Evolutionary conservation across 176 grass and related monocot species (phyloP).

Genomic region (Oryza coarctata): DNA sequence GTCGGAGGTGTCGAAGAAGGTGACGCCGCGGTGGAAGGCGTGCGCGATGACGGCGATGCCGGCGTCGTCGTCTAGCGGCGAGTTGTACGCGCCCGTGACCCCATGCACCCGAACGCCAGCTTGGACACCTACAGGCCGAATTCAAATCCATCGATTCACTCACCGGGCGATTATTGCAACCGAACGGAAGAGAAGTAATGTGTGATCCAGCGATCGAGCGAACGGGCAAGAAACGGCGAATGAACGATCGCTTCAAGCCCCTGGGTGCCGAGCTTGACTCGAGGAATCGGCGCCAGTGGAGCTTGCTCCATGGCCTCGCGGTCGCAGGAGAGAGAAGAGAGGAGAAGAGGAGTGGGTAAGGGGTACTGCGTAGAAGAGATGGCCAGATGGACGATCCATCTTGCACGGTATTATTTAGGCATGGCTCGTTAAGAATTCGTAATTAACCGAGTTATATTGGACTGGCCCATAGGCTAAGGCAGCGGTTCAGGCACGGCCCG

Average conservation of each 20-base stretch:
- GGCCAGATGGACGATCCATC: no score
- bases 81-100: conserved; percentile 53
- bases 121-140: conserved; percentile 64
- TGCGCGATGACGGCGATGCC: conserved; percentile 57
- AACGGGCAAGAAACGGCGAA: no score
- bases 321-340: not conserved
- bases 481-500: no score
- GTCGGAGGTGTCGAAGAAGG: conserved; percentile 85
- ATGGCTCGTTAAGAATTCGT: no score
- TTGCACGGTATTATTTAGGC: no score
- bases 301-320: conserved; percentile 33
- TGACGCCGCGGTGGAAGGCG: conserved; percentile 71
- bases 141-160: not conserved
- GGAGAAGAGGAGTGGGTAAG: no score
- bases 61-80: conserved; percentile 50
- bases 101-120: conserved; percentile 82
- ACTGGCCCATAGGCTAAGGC: no score
- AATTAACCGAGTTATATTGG: no score
- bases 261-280: conserved; percentile 49
- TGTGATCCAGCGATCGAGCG: no score
- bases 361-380: no score
- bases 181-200: not conserved
- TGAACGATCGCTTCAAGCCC: conserved; percentile 38
- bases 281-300: conserved; percentile 26
- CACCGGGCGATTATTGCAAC: not conserved